Base-by-base conservation (phyloP, 768 basidiomycete species). In the Obba rivulosa region DNA sequence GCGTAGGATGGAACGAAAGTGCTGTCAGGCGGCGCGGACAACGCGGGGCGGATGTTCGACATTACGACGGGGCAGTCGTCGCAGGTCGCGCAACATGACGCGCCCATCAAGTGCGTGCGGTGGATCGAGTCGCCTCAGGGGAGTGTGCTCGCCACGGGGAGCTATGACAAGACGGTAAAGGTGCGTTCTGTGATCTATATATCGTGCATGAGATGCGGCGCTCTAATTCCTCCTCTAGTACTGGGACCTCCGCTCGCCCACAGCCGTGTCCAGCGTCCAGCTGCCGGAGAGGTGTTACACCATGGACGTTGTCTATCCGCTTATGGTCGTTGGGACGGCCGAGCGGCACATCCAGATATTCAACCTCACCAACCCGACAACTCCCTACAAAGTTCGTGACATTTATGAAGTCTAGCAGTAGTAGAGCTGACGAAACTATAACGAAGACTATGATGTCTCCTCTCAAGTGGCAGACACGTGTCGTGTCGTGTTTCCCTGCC, bases 131-230 rank as follows among this genome's bases (percentile, higher is more conserved):
- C 84, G 4, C 82, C 81, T 18, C 79, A 78, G 52, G 78, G 78
- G 31, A 80, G 88, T 13, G 81, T 94, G 53, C 72, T 94, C 17
- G 90, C 85, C 11, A 97, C 95, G 1, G 96, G 93, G 9, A 92
- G 92, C 45, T 99, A 96, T 96, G 95, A 99, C 66, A 95, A 95
- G 69, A 95, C 91, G 1, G 68, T 98, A 62, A 95, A 93, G 76
- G 94, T 93, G 55, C 47, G 69, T 60, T 1, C 9, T n/a, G 8
- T 37, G 25, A 25, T 43, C n/a, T 21, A 28, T 35, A 41, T 22
- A 24, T 36, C 44, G 20, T 22, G 18, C 5, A n/a, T 25, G 23
- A 39, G 40, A 11, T 24, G 10, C n/a, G 14, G 37, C 43, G 34
- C 16, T 17, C 11, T n/a, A 28, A 42, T 10, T 14, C 9, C n/a